Evolutionary conservation across 164 flowering plant species (phyloP), one percentile per base, ranked within the genome.

Genomic region (Protea cynaroides): DNA sequence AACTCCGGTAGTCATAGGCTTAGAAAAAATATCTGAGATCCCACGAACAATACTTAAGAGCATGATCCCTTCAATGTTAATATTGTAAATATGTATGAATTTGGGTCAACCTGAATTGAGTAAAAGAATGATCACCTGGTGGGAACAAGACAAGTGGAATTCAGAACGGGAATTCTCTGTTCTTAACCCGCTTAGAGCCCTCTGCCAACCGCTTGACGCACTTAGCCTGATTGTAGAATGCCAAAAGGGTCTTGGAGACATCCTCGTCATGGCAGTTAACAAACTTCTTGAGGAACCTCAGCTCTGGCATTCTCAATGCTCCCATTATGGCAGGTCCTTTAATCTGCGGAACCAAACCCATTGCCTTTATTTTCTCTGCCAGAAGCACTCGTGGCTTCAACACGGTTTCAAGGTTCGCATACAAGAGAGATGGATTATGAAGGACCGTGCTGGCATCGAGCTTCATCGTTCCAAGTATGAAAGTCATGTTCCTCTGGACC

Each of bases 401-500:
- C 21, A 74, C 72, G 25, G 65, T 53, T 58, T 87, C 94, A 71
- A 87, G 60, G 62, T 79, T 87, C 21, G 11, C 11, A 46, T 17
- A 74, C 52, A 88, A 56, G 56, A 88, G 64, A 66, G 56, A 74
- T 3, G 95, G 91, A 40, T 75, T 21, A 23, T 62, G 3, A 24
- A 79, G 66, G 38, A 80, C 67, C 24, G 68, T 68, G 1, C 19
- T 73, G 15, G 91, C 84, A 7, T 84, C 79, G 0, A 84, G 74
- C 75, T 75, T 83, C 85, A 84, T 66, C 3, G 73, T 77, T 14
- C 76, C 84, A 47, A 83, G 21, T 15, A 86, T 38, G 53, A 74
- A 86, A 25, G 86, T 84, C 89, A 88, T 84, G 71, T 86, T 80
- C 72, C 89, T 78, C 65, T 86, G 84, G 47, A 88, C 81, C 64